Evolutionary conservation across 2,329 filamentous ascomycete genomes (phyloP), one percentile per base, ranked within the genome.

Genomic region (Hymenoscyphus albidus): DNA sequence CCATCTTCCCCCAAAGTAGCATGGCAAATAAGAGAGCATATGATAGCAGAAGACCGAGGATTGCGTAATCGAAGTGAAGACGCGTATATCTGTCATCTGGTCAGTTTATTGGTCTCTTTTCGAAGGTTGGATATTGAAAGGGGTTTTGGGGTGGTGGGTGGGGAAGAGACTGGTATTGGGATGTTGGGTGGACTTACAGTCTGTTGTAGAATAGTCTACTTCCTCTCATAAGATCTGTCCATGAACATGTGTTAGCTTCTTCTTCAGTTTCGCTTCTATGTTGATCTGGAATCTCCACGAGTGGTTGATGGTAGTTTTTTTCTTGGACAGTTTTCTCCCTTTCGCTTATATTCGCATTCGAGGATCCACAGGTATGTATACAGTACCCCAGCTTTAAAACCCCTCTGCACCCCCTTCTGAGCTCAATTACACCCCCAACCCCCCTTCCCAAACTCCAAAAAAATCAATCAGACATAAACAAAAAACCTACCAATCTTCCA

Each of bases 391-490:
- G 12, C 10, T n/a, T 4, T 7, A 9, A 9, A 12, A 22, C 3
- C 18, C 18, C 18, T 6, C 58, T 42, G 16, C 38, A 4, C 38
- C 1, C 22, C 44, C 31, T 13, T 56, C 27, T 14, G 3, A 2
- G 35, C 35, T 4, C 35, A 35, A 35, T 14, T 6, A 62, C 59
- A 77, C 16, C 80, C 32, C 44, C 27, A 16, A 40, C 16, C 31
- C 2, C 14, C 22, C 22, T 18, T 14, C 3, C 3, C 9, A 27
- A 27, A 27, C 44, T 22, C 18, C n/a, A 6, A 27, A 10, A 51
- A 9, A 51, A 51, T 12, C 12, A 12, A 27, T 14, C 9, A 22
- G 3, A 22, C 12, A 27, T 2, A 27, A 27, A 27, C 3, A 27
- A 27, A 27, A 27, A 6, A 57, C 60, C 22, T 16, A 62, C 51